phyloP scores from a whole-genome alignment of 2,329 filamentous ascomycete species.

The Penicillium crustosum region DNA sequence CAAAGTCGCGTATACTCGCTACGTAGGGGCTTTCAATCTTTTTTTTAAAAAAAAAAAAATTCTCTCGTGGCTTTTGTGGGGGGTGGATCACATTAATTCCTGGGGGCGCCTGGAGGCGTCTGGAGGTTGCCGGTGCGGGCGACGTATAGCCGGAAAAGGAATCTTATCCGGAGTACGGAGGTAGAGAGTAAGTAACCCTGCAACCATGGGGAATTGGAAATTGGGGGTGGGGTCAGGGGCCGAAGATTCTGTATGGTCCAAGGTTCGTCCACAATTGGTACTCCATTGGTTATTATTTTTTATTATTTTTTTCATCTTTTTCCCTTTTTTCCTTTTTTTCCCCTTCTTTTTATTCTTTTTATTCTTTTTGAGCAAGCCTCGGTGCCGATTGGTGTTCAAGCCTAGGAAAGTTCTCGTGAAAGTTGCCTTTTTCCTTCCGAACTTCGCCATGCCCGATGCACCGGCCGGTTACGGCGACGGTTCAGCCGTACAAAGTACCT shows the following conservation, averaged over 20 bases:
- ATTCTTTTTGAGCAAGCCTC: not conserved
- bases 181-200: not conserved
- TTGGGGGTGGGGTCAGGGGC: slow-evolving; percentile 1
- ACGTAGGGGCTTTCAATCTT: not conserved
- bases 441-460: not conserved
- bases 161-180: slow-evolving; percentile 3
- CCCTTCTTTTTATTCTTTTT: not conserved
- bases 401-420: not conserved
- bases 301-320: not conserved
- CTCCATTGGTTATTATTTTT: not conserved
- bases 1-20: not conserved
- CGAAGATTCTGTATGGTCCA: not conserved
- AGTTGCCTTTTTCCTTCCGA: slow-evolving; percentile 4
- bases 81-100: not conserved
- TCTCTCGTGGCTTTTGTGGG: not conserved
- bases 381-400: not conserved
- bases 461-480: not conserved
- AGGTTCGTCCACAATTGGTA: not conserved
- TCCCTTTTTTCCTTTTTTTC: not conserved
- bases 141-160: not conserved
- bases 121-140: not conserved
- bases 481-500: not conserved
- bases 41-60: too few species aligned
- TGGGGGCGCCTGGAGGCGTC: not conserved
- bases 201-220: slow-evolving; percentile 1